Evolutionary conservation across 2,329 filamentous ascomycete genomes (phyloP).

Genomic region (Stagonosporopsis cucurbitacearum): DNA sequence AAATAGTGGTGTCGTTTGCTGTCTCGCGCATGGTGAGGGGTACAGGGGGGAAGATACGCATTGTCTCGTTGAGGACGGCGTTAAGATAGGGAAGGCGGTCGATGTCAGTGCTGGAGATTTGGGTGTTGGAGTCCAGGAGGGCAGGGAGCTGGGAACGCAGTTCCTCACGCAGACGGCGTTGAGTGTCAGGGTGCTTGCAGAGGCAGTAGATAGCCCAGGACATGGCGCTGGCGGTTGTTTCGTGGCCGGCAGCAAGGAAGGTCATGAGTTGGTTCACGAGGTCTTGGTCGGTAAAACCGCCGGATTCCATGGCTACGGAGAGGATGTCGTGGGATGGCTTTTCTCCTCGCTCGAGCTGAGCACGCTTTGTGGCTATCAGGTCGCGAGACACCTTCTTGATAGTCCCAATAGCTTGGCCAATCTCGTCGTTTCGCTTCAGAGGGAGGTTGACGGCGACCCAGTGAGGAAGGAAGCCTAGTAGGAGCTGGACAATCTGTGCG

Average conservation of each 20-base stretch:
- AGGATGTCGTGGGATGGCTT: slow-evolving; percentile 73
- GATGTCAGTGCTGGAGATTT: slow-evolving; percentile 63
- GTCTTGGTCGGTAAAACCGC: slow-evolving; percentile 76
- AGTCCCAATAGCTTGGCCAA: slow-evolving; percentile 43
- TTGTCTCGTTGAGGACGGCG: slow-evolving; percentile 77
- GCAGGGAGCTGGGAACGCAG: slow-evolving; percentile 56
- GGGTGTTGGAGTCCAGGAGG: slow-evolving; percentile 45
- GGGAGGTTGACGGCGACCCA: slow-evolving; percentile 70
- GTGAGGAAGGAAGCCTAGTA: slow-evolving; percentile 67
- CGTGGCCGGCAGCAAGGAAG: slow-evolving; percentile 75
- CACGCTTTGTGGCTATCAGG: slow-evolving; percentile 74
- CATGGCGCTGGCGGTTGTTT: slow-evolving; percentile 62
- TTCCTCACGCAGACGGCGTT: slow-evolving; percentile 58
- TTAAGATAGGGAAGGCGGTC: slow-evolving; percentile 77
- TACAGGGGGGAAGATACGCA: slow-evolving; percentile 76
- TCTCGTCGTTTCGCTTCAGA: slow-evolving; percentile 67
- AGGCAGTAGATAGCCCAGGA: slow-evolving; percentile 63
- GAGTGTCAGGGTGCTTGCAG: slow-evolving; percentile 57
- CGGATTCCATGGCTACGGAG: slow-evolving; percentile 78
- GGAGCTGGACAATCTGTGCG: slow-evolving; percentile 63
- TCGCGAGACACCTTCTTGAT: slow-evolving; percentile 68
- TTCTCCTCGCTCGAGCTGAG: slow-evolving; percentile 55
- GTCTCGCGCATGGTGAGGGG: slow-evolving; percentile 73
- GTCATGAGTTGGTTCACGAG: slow-evolving; percentile 92
- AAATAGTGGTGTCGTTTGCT: slow-evolving; percentile 68